These are phyloP conservation scores for Pulveroboletus sp. DNA, from an alignment of 768 basidiomycete genomes.

Conservation along the genomic window DNA sequence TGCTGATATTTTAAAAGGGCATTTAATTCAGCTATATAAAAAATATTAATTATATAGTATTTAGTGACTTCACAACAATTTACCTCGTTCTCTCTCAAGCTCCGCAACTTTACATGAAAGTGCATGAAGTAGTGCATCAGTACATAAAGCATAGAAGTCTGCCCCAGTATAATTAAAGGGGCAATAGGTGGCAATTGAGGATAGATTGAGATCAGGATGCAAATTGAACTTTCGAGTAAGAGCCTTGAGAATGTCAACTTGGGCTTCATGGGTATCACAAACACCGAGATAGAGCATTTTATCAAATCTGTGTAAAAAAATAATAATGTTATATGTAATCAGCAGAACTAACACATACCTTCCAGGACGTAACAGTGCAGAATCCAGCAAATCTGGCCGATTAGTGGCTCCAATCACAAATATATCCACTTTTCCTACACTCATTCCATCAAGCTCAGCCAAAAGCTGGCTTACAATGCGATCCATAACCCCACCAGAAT, in stretches of 20 bases:
- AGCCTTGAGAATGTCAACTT: slow-evolving; percentile 82
- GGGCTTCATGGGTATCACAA: slow-evolving; percentile 80
- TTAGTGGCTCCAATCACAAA: slow-evolving; percentile 98
- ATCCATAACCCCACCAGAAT: slow-evolving; percentile 98
- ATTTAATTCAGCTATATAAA: slow-evolving; percentile 39
- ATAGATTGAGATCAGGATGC: slow-evolving; percentile 60
- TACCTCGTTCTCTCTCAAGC: slow-evolving; percentile 73
- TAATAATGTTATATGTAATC: background rate
- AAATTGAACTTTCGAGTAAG: slow-evolving; percentile 90
- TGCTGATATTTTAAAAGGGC: slow-evolving; percentile 34
- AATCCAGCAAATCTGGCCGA: slow-evolving; percentile 85
- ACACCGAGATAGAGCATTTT: slow-evolving; percentile 94
- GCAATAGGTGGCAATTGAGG: slow-evolving; percentile 61
- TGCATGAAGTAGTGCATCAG: slow-evolving; percentile 92
- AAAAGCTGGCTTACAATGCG: slow-evolving; percentile 92
- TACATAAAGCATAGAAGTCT: slow-evolving; percentile 96
- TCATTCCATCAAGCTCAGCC: slow-evolving; percentile 92
- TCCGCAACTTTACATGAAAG: slow-evolving; percentile 84
- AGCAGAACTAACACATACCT: slow-evolving; percentile 41
- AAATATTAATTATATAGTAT: background rate
- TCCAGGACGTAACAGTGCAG: slow-evolving; percentile 85
- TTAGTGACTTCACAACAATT: background rate
- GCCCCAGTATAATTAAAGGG: slow-evolving; percentile 96
- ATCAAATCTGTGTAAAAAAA: slow-evolving; percentile 67
- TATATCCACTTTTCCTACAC: slow-evolving; percentile 61